Evolutionary conservation across 495 filamentous ascomycete genomes (phyloP), one percentile per base, ranked within the genome.

Genomic region (Penicillium verhagenii): DNA sequence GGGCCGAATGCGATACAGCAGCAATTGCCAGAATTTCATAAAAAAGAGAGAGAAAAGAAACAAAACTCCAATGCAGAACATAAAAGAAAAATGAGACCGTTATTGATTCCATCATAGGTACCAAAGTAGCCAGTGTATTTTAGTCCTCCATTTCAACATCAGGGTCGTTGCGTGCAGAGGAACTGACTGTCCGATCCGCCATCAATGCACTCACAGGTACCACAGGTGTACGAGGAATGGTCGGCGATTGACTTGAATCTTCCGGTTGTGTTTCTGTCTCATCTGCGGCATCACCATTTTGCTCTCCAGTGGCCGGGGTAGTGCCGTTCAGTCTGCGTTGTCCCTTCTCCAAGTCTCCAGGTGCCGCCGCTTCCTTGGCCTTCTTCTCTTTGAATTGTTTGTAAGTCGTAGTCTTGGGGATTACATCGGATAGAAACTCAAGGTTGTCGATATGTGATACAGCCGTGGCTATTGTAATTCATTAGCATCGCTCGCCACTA

Each of bases 391-490:
- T 95, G 73, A 86, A 83, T 60, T 89, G 79, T 70, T 87, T 88
- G 78, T 83, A 96, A 13, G 89, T 84, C 8, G 84, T 81, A 7
- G 91, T 96, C 65, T 87, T 88, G 29, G 94, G 94, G 23, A 97
- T 85, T 9, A 97, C 83, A 67, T 97, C 94, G 58, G 88, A 73
- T 16, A 97, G 88, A 71, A 98, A 98, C 65, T 97, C 91, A 52
- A 97, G 89, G 72, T 96, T 94, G 69, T 97, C 93, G 31, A 89
- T 84, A 66, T 89, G 88, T 10, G 90, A 82, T 39, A 97, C 90
- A 23, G 94, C 93, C 63, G 84, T 89, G 50, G 94, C 91, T 89
- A 55, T 51, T 45, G 35, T 4, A n/a, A 6, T 31, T 57, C 11
- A 28, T 51, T 37, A 52, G 47, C 19, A 18, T 20, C 14, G 33